A percentile compares a stretch with the other conserved stretches of the same genome.
phyloP scores from a whole-genome alignment of 2,329 filamentous ascomycete species.

The Sclerotinia glacialis region DNA sequence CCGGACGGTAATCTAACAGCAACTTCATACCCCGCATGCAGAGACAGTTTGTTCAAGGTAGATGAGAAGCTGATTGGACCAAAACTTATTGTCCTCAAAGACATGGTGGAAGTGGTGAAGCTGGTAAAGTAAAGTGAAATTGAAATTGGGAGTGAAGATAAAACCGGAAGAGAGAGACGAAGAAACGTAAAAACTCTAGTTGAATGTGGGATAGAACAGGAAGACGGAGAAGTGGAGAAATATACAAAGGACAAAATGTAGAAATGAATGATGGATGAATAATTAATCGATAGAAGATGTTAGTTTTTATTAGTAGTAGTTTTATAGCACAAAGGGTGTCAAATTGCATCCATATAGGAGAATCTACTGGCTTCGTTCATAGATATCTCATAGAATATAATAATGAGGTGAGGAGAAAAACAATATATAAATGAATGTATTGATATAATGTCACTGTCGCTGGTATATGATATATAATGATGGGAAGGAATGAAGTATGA shows the following conservation, averaged over 20 bases:
- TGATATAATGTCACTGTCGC: not conserved
- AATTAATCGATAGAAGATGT: not conserved
- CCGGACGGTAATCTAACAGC: conserved; percentile 20
- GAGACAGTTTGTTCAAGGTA: conserved; percentile 24
- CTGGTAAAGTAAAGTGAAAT: not conserved
- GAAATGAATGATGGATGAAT: not conserved
- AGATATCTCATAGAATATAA: not conserved
- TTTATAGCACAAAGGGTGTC: not conserved
- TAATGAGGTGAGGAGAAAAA: not conserved
- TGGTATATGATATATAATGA: not conserved
- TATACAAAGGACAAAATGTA: too few relatives aligned
- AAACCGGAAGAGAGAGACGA: not conserved
- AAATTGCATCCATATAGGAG: not conserved
- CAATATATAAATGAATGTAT: not conserved
- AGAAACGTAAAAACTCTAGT: not conserved
- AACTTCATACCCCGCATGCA: conserved; percentile 24
- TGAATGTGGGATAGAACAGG: not conserved
- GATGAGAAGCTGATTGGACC: conserved; percentile 26
- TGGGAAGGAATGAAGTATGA: too few relatives aligned
- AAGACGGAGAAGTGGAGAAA: not conserved
- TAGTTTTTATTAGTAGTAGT: not conserved
- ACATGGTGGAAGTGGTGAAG: conserved; percentile 22
- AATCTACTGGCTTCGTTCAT: not conserved
- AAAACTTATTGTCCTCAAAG: conserved; percentile 25
- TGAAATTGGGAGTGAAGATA: not conserved